Percentiles rank a stretch among this genome's conserved stretches.
Conservation (phyloP, 768 basidiomycete species). For the Imleria badia region DNA sequence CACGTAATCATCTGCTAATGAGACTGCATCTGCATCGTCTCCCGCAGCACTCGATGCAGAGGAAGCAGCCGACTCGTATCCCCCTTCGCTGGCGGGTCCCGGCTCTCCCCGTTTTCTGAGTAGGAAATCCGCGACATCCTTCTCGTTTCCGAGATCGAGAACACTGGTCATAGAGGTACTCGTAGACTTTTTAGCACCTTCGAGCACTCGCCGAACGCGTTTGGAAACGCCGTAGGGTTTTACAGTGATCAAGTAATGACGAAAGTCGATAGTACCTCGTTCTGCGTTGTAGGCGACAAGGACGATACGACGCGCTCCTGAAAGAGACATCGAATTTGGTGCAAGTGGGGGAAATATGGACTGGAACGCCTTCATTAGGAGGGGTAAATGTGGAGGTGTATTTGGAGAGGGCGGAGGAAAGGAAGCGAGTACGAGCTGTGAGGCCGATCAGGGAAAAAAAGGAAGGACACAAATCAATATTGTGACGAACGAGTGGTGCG, state of each 20-base stretch:
- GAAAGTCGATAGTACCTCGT: constrained; percentile 83
- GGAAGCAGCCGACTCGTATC: constrained; percentile 82
- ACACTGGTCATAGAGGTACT: constrained; percentile 37
- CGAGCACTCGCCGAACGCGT: constrained; percentile 85
- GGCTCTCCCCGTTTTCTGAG: constrained; percentile 66
- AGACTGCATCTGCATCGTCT: constrained; percentile 77
- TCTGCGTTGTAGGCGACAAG: constrained; percentile 89
- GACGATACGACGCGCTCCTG: constrained; percentile 91
- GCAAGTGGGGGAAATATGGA: constrained; percentile 93
- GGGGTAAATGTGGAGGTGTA: constrained; percentile 80
- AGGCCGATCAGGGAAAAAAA: neutral
- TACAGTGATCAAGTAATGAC: constrained; percentile 94
- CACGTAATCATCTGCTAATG: constrained; percentile 90
- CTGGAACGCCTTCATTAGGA: constrained; percentile 96
- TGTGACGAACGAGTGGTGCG: constrained; percentile 75
- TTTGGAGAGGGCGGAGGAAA: constrained; percentile 73
- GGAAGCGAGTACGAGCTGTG: constrained; percentile 82
- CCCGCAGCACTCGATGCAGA: constrained; percentile 80
- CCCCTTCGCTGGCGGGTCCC: constrained; percentile 54
- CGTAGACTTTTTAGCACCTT: constrained; percentile 44
- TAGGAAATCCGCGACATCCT: constrained; percentile 95
- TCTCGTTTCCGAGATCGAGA: constrained; percentile 83
- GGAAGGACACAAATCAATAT: neutral
- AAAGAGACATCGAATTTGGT: constrained; percentile 73
- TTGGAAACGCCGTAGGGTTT: constrained; percentile 93